Evolutionary conservation across 371 early-diverging fungal species (phyloP), one percentile per base, ranked within the genome.

Genomic region (Zancudomyces culisetae): DNA sequence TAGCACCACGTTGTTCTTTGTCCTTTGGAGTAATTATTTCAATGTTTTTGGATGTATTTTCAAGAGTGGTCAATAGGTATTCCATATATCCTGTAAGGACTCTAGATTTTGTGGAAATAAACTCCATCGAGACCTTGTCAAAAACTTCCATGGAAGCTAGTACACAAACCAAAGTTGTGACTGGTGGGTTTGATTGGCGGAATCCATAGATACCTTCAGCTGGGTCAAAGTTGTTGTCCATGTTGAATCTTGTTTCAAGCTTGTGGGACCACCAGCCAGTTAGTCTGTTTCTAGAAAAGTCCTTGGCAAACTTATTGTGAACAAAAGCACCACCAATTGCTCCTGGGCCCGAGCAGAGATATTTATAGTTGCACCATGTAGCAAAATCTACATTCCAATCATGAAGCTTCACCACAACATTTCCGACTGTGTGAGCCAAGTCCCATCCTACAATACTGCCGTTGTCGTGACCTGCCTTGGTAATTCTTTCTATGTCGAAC

Each of bases 331-430:
- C 87, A 21, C 79, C 90, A 54, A 97, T 92, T 28, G 85, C 85
- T 45, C 97, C 97, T 1, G 95, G 89, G 8, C 96, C 93, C 1
- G 91, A 75, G 60, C 92, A 92, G 43, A 97, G 68, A 61, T 97
- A 97, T 64, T 97, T 97, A 78, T 96, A 96, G 1, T 90, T 79
- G 70, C 95, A 96, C 96, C 96, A 96, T 54, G 81, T 80, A n/a
- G 95, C 97, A 74, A 95, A 95, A 58, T 97, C 97, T 3, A 92
- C 93, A 42, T 80, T 66, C 97, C 97, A 97, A 54, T 90, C 91
- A 66, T 94, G 91, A 53, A 97, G 67, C 24, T 75, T 51, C 35
- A 95, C 64, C 27, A 80, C 80, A 0, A 90, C 82, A 68, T 97
- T 97, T 24, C 97, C 97, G 2, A 78, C 90, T 3, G 95, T 94